Conservation (phyloP, 495 filamentous ascomycete species). For the Letharia lupina region DNA sequence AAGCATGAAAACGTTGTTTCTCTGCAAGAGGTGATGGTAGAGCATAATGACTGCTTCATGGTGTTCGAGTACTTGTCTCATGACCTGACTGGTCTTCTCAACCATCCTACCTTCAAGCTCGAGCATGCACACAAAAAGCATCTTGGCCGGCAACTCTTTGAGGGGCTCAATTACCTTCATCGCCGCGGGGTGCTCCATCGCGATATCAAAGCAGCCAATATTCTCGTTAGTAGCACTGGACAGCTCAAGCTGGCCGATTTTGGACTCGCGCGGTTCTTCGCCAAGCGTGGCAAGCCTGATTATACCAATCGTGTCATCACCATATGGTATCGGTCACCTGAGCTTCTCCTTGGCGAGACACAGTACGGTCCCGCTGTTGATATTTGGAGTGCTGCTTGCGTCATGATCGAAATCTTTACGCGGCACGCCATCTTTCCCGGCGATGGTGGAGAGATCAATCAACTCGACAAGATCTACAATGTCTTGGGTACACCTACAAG, state of each 20-base stretch:
- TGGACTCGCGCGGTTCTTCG: slow-evolving; percentile 93
- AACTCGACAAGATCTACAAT: slow-evolving; percentile 91
- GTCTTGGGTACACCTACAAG: slow-evolving; percentile 83
- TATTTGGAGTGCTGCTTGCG: slow-evolving; percentile 96
- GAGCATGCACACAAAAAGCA: slow-evolving; percentile 87
- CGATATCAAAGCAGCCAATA: slow-evolving; percentile 93
- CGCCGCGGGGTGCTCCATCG: slow-evolving; percentile 88
- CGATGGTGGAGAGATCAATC: slow-evolving; percentile 87
- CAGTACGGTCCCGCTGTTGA: slow-evolving; percentile 92
- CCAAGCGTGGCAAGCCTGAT: slow-evolving; percentile 83
- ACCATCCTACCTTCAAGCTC: slow-evolving; percentile 87
- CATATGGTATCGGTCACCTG: slow-evolving; percentile 35
- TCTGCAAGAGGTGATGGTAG: slow-evolving; percentile 92
- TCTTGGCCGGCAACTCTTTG: slow-evolving; percentile 86
- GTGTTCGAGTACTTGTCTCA: slow-evolving; percentile 98
- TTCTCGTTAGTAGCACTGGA: slow-evolving; percentile 81
- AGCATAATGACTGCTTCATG: slow-evolving; percentile 98
- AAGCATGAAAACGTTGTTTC: slow-evolving; percentile 85
- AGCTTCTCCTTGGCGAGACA: slow-evolving; percentile 89
- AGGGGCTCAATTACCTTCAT: slow-evolving; percentile 90
- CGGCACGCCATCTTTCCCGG: slow-evolving; percentile 92
- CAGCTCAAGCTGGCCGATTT: slow-evolving; percentile 93
- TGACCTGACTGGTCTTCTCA: slow-evolving; percentile 79
- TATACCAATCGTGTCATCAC: slow-evolving; percentile 99
- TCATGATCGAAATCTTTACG: slow-evolving; percentile 94